Base-by-base conservation (phyloP, 371 early-diverging fungal genomes). In the Syncephalastrum contaminatum region DNA sequence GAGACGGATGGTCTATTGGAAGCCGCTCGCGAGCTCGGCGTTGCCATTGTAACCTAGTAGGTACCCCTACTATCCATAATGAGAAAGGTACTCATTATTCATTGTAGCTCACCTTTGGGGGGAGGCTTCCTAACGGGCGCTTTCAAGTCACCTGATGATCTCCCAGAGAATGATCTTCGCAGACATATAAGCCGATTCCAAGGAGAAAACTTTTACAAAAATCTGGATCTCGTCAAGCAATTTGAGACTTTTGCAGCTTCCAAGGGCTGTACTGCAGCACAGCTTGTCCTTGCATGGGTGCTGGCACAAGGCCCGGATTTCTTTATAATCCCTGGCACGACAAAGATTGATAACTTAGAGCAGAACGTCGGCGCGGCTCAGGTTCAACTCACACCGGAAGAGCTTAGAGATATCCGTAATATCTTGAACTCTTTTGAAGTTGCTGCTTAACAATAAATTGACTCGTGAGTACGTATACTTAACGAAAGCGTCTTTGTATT, bases 231-330 rank as follows among this genome's bases (percentile, higher is more conserved):
- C 12, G 85, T 81, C 13, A 58, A 74, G 18, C 73, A 69, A 20
- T 59, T 84, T 24, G 56, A 67, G 12, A 56, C 18, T 0, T 39
- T 82, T 16, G 82, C 83, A 16, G 59, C 56, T 10, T 58, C 63
- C 52, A 81, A 81, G 48, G 64, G 67, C 2, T 51, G 59, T 21
- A 70, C 70, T 4, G 48, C 74, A 1, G 42, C 66, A 2, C 81
- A 84, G 58, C 48, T 84, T 14, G 69, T 69, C 5, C 63, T 86
- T 46, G 77, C 81, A 0, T 87, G 87, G 87, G 71, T 87, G 13
- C 56, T 82, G 51, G 62, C 70, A 14, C 75, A 75, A 50, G 69
- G 70, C 7, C 41, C 49, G 10, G 67, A 60, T 15, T 65, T 76
- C 48, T 65, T 78, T 55, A 65, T 73, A 2, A 82, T 82, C 56